A percentile compares a stretch with the other conserved stretches of the same genome.
These are phyloP conservation scores for Pseudogymnoascus sp. DNA, from an alignment of 2,329 filamentous ascomycete genomes.

Conservation along the genomic window DNA sequence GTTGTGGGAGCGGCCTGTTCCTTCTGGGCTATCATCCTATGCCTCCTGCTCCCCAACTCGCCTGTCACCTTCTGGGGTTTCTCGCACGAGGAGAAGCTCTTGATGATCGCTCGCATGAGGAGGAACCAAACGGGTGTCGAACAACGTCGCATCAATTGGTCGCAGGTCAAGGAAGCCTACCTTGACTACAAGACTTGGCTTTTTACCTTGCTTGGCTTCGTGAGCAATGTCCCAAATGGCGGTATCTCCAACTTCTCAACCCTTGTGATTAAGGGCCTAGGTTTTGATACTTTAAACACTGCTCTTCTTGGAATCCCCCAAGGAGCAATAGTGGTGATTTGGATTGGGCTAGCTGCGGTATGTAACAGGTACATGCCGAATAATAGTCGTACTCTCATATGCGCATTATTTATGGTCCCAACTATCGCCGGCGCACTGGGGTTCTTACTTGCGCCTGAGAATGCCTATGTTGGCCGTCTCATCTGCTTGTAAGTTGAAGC, in stretches of 20 bases:
- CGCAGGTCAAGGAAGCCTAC: slow-evolving; percentile 42
- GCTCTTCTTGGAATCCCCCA: slow-evolving; percentile 47
- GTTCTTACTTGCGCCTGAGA: slow-evolving; percentile 43
- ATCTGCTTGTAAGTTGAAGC: slow-evolving; percentile 41
- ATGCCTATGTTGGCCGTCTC: slow-evolving; percentile 45
- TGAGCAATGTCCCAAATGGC: slow-evolving; percentile 45
- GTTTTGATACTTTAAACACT: slow-evolving; percentile 41
- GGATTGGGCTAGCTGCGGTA: slow-evolving; percentile 40
- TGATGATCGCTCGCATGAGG: slow-evolving; percentile 42
- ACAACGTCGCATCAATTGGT: slow-evolving; percentile 40
- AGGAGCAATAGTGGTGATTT: slow-evolving; percentile 49
- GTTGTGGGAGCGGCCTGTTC: slow-evolving; percentile 16
- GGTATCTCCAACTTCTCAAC: slow-evolving; percentile 45
- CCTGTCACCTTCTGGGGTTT: slow-evolving; percentile 38
- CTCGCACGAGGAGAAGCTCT: slow-evolving; percentile 34
- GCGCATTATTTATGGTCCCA: slow-evolving; percentile 49
- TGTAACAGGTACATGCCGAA: slow-evolving; percentile 34
- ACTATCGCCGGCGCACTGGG: slow-evolving; percentile 54
- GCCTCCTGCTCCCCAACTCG: slow-evolving; percentile 41
- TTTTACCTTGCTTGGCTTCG: slow-evolving; percentile 16
- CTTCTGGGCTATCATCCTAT: slow-evolving; percentile 31
- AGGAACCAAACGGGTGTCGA: slow-evolving; percentile 49
- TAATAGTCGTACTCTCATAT: slow-evolving; percentile 46
- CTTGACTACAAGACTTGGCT: slow-evolving; percentile 32
- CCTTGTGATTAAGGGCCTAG: slow-evolving; percentile 31